These are phyloP conservation scores for Mucor indicus DNA, from an alignment of 371 early-diverging fungal genomes.

Conservation along the genomic window DNA sequence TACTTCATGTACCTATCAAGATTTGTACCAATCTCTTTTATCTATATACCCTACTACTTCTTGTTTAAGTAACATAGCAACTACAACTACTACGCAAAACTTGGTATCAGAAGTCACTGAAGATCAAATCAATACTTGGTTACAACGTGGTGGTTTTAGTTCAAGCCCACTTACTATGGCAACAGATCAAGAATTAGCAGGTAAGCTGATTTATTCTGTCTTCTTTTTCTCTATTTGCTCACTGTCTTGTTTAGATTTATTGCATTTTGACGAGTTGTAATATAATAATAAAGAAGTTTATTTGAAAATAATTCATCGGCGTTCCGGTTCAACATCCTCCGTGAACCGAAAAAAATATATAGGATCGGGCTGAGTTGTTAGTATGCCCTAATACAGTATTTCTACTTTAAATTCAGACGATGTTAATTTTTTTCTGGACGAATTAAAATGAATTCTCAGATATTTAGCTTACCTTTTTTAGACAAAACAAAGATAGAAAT, in stretches of 20 bases:
- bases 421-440: neutral
- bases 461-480: neutral
- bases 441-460: neutral
- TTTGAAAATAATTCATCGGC: no score
- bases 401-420: neutral
- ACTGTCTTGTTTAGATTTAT: conserved; percentile 6
- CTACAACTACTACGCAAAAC: neutral
- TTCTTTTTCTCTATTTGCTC: neutral
- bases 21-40: neutral
- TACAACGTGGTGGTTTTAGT: conserved; percentile 22
- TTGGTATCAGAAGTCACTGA: conserved; percentile 20
- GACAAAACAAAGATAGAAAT: neutral
- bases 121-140: conserved; percentile 27
- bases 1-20: conserved; percentile 3
- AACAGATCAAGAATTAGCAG: conserved; percentile 30
- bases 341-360: conserved; percentile 1
- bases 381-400: no score
- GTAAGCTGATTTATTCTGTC: neutral
- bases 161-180: conserved; percentile 19
- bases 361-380: no score
- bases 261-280: conserved; percentile 19
- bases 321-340: no score
- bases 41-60: neutral
- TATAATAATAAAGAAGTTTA: neutral
- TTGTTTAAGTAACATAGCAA: neutral